A percentile compares a stretch with the other conserved stretches of the same genome.
Evolutionary conservation across 164 flowering plant species (phyloP).

Genomic region (Magnolia kwangsiensis): DNA sequence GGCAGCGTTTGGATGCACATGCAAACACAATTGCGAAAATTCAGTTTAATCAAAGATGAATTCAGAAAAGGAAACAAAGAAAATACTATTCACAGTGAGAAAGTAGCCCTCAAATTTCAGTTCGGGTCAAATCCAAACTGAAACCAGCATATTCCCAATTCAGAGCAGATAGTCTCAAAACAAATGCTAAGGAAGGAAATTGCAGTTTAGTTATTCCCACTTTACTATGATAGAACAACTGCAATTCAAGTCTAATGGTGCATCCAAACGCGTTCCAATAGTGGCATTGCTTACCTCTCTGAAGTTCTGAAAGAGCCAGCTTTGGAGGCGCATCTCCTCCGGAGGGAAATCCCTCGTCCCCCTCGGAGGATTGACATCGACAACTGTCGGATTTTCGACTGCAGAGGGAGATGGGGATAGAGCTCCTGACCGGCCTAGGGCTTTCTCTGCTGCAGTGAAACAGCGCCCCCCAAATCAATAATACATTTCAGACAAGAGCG

Average conservation of each 20-base stretch:
- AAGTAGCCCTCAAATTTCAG: not conserved
- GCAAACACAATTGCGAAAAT: not conserved
- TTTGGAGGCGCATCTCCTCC: constrained; percentile 93
- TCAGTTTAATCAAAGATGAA: not conserved
- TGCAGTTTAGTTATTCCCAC: not conserved
- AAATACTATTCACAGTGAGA: not conserved
- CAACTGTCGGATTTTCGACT: constrained; percentile 9
- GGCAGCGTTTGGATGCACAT: not conserved
- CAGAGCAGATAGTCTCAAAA: not conserved
- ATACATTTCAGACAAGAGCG: no score
- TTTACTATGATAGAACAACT: not conserved
- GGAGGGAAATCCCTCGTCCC: constrained; percentile 97
- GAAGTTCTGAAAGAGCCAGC: constrained; percentile 82
- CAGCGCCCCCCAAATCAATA: not conserved
- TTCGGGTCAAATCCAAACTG: not conserved
- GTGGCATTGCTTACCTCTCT: constrained; percentile 45
- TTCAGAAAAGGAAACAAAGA: not conserved
- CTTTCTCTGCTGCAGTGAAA: not conserved
- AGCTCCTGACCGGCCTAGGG: constrained; percentile 8
- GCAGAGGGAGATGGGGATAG: not conserved
- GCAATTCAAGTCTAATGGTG: not conserved
- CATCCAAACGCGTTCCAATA: not conserved
- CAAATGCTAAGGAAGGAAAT: not conserved
- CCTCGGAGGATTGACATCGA: constrained; percentile 92
- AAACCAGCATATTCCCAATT: not conserved